These are phyloP conservation scores for Exophiala sp. DNA, from an alignment of 2,329 filamentous ascomycete genomes.

Conservation along the genomic window DNA sequence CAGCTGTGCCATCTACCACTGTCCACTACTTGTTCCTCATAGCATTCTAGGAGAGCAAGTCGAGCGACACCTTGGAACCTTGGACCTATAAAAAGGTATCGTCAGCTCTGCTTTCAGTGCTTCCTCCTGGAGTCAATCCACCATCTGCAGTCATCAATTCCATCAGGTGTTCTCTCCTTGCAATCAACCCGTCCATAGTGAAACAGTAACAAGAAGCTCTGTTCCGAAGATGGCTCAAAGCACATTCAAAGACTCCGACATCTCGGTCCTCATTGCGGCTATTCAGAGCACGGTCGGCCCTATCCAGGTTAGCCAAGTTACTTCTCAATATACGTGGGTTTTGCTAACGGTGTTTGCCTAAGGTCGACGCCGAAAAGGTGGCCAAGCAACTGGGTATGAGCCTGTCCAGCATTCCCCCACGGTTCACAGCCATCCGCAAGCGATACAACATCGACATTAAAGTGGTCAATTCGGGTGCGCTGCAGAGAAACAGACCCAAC, in stretches of 20 bases:
- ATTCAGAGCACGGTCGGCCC: constrained; percentile 22
- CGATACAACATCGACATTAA: constrained; percentile 24
- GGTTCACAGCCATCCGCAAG: constrained; percentile 22
- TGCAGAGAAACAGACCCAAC: constrained; percentile 20
- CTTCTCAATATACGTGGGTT: not conserved
- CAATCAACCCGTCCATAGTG: not conserved
- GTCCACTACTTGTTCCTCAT: not conserved
- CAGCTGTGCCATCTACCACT: not conserved
- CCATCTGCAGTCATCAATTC: not conserved
- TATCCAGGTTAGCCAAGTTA: constrained; percentile 12
- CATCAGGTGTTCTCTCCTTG: not conserved
- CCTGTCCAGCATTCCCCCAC: constrained; percentile 20
- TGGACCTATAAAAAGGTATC: not conserved
- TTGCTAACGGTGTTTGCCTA: not conserved
- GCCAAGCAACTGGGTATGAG: constrained; percentile 22
- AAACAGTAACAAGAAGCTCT: too few relatives aligned
- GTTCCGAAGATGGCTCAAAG: constrained; percentile 9
- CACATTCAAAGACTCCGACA: constrained; percentile 20
- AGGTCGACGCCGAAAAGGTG: constrained; percentile 22
- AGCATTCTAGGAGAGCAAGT: not conserved
- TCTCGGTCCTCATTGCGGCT: constrained; percentile 19
- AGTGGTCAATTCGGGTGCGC: constrained; percentile 22
- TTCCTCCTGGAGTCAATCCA: not conserved
- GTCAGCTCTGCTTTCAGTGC: not conserved
- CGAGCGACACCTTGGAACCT: not conserved